A percentile compares a stretch with the other conserved stretches of the same genome.
phyloP scores from a whole-genome alignment of 768 basidiomycete species.

The Mrakia hoshinonis region DNA sequence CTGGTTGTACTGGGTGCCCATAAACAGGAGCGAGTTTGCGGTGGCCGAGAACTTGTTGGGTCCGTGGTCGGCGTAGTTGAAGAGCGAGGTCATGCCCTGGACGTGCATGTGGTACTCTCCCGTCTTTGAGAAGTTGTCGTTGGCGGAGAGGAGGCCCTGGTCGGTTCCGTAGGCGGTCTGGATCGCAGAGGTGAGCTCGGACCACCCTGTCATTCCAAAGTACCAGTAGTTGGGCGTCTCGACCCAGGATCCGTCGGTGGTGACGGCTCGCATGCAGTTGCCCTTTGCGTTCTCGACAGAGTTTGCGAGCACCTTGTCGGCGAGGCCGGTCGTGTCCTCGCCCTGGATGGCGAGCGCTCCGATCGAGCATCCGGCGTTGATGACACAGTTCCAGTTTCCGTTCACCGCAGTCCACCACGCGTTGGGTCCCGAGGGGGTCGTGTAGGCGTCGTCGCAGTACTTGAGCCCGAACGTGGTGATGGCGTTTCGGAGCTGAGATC shows the following conservation, averaged over 20 bases:
- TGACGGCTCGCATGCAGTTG: conserved; percentile 55
- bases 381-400: conserved; percentile 84
- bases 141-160: conserved; percentile 60
- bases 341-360: conserved; percentile 82
- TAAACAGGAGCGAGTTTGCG: conserved; percentile 78
- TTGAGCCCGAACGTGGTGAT: conserved; percentile 70
- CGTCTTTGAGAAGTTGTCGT: conserved; percentile 63
- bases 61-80: conserved; percentile 57
- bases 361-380: conserved; percentile 80
- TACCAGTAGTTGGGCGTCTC: conserved; percentile 90
- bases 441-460: conserved; percentile 54
- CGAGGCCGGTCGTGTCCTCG: conserved; percentile 60
- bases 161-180: conserved; percentile 76
- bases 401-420: conserved; percentile 68
- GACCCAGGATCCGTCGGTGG: conserved; percentile 68
- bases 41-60: conserved; percentile 93
- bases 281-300: conserved; percentile 64
- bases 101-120: conserved; percentile 85
- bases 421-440: conserved; percentile 39
- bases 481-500: conserved; percentile 55
- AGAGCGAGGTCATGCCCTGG: conserved; percentile 63
- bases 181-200: conserved; percentile 78
- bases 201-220: conserved; percentile 82
- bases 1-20: conserved; percentile 57
- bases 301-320: conserved; percentile 55